These are phyloP conservation scores for Trypanosoma vivax DNA, from an alignment of 208 protist species.

Conservation along the genomic window DNA sequence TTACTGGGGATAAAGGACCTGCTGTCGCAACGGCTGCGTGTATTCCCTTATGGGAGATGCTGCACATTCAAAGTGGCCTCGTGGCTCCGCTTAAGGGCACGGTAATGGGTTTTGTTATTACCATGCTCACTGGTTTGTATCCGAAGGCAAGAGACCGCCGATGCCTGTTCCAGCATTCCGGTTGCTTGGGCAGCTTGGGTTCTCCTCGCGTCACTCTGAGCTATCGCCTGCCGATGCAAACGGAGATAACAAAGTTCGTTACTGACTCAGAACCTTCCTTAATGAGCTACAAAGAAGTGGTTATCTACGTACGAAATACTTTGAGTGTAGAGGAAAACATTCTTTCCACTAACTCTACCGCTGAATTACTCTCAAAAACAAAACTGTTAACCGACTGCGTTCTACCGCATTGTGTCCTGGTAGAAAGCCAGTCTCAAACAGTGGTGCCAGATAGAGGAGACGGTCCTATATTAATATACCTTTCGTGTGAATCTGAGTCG, in stretches of 20 bases:
- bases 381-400: slow-evolving; percentile 14
- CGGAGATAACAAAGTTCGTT: slow-evolving; percentile 12
- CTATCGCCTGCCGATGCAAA: slow-evolving; percentile 13
- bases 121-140: slow-evolving; percentile 52
- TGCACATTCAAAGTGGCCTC: slow-evolving; percentile 43
- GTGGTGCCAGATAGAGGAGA: neutral
- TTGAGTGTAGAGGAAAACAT: slow-evolving; percentile 16
- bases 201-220: slow-evolving; percentile 19
- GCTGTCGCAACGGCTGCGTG: slow-evolving; percentile 65
- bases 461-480: slow-evolving; percentile 5
- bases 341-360: neutral
- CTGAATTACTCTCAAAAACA: slow-evolving; percentile 2
- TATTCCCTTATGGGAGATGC: slow-evolving; percentile 75
- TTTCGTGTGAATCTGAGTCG: neutral
- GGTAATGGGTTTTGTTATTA: slow-evolving; percentile 38
- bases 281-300: slow-evolving; percentile 10
- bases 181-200: slow-evolving; percentile 16
- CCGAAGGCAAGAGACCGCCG: slow-evolving; percentile 72
- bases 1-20: slow-evolving; percentile 36
- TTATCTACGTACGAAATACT: slow-evolving; percentile 24
- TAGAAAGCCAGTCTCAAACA: neutral
- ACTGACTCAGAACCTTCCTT: neutral
- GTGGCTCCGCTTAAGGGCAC: slow-evolving; percentile 13
- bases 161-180: slow-evolving; percentile 60
- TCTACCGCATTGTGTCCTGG: slow-evolving; percentile 16